Evolutionary conservation across 441 rosid species (phyloP).

Genomic region (Eugenia klotzschiana): DNA sequence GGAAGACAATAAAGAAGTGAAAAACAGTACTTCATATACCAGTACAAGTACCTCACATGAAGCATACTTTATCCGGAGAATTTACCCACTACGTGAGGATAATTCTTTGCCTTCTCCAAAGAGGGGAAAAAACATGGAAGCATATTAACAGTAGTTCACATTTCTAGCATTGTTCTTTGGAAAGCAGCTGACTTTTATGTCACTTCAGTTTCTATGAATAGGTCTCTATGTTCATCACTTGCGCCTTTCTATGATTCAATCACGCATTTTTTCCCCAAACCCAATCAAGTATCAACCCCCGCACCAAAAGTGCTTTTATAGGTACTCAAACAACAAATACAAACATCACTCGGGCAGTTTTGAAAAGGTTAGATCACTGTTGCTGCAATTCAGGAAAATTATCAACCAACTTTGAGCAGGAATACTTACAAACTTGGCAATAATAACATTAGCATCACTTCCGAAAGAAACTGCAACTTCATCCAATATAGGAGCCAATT

Average conservation of each 20-base stretch:
- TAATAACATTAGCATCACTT: slow-evolving; percentile 42
- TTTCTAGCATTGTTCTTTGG: neutral
- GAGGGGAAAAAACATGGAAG: neutral
- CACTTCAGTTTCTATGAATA: neutral
- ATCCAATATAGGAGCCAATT: slow-evolving; percentile 82
- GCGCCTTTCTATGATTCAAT: neutral
- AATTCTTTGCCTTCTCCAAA: neutral
- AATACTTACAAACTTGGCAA: slow-evolving; percentile 71
- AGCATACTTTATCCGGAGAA: neutral
- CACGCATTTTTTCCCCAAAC: neutral
- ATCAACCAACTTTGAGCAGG: neutral
- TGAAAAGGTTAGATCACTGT: neutral
- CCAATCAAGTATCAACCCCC: neutral
- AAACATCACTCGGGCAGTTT: neutral
- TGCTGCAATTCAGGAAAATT: neutral
- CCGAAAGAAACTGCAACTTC: slow-evolving; percentile 70
- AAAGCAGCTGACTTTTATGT: neutral
- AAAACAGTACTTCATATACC: neutral
- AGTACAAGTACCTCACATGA: neutral
- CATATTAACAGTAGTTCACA: neutral
- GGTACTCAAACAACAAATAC: neutral
- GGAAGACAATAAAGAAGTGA: neutral
- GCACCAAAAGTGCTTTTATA: neutral
- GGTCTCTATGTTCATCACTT: neutral
- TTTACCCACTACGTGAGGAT: neutral